Conservation (phyloP, 305 asterid species). For the Ajuga reptans region DNA sequence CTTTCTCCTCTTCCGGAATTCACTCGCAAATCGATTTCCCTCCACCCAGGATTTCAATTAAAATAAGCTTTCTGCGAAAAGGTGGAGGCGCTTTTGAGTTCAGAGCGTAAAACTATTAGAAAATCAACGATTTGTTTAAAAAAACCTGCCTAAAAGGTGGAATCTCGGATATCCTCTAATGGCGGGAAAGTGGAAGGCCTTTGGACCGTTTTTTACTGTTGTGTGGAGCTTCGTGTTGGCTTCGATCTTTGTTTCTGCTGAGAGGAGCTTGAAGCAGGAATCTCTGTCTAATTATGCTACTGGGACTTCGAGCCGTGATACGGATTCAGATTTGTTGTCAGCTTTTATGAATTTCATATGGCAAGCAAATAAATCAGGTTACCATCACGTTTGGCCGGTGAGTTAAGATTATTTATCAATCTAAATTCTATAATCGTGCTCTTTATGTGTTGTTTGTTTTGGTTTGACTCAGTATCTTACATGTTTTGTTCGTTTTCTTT, state of each 20-base stretch:
- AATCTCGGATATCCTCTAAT: slow-evolving; percentile 26
- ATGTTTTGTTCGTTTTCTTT: background rate
- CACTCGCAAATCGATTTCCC: background rate
- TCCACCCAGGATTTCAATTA: no score
- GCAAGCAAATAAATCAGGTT: slow-evolving; percentile 61
- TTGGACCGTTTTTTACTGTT: slow-evolving; percentile 49
- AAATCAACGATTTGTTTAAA: slow-evolving; percentile 5
- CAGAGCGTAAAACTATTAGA: background rate
- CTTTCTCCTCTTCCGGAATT: background rate
- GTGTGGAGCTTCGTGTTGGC: slow-evolving; percentile 71
- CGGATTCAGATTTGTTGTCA: slow-evolving; percentile 38
- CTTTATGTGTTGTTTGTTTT: background rate
- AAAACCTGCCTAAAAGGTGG: slow-evolving; percentile 20
- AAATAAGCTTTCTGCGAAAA: background rate
- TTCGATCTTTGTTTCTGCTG: slow-evolving; percentile 74
- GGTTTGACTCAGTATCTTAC: background rate
- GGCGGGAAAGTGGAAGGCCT: slow-evolving; percentile 55
- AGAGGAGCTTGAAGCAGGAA: slow-evolving; percentile 53
- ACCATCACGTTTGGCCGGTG: slow-evolving; percentile 96
- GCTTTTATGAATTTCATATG: slow-evolving; percentile 50
- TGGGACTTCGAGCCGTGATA: slow-evolving; percentile 18
- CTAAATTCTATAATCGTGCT: background rate
- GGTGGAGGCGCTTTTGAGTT: slow-evolving; percentile 21
- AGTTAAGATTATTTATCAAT: slow-evolving; percentile 21
- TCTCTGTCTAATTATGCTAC: slow-evolving; percentile 28